Base-by-base conservation (phyloP, 2,329 filamentous ascomycete species). In the Ustulina deusta region DNA sequence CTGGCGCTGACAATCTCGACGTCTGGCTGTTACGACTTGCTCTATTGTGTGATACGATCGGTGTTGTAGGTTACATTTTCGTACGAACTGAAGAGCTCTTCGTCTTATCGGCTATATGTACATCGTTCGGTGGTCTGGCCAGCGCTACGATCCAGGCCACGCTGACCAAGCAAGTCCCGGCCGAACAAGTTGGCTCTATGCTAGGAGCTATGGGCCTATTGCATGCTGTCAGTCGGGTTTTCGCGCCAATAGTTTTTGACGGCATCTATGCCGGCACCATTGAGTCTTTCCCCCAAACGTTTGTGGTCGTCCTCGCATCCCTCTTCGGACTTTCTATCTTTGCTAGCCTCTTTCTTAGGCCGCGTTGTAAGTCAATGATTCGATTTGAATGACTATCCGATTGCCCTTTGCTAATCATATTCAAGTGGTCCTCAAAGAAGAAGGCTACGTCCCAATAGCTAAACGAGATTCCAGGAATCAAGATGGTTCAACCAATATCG, bases 101-200 rank as follows among this genome's bases (percentile, higher is more conserved):
- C 78, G 86, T 93, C 3, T 69, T 89, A 0, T 91, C 90, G 20
- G 95, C 93, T 55, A 83, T 93, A 51, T 74, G 94, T 20, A 91
- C 93, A 1, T 86, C 93, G 0, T 81, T 97, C 44, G 95, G 95
- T 27, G 94, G 94, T 1, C 90, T 98, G 52, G 94, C 91, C 0
- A 91, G 91, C 40, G 94, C 96, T 1, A 96, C 93, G 0, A 84
- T 97, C 57, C 93, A 97, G 76, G 91, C 92, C 1, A 87, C 91
- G 0, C 83, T 97, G 58, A 97, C 94, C 22, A 98, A 97, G 78
- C 96, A 98, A 78, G 91, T 98, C 0, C 93, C 94, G 0, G 85
- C 89, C 0, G 92, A 96, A 70, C 87, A 88, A 54, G 91, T 96
- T 0, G 96, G 96, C 0, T 90, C 96, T 78, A 83, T 98, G n/a